A percentile compares a stretch with the other conserved stretches of the same genome.
Evolutionary conservation across 1,284 basidiomycete species (phyloP).

Genomic region (Crocinoboletus sp.): DNA sequence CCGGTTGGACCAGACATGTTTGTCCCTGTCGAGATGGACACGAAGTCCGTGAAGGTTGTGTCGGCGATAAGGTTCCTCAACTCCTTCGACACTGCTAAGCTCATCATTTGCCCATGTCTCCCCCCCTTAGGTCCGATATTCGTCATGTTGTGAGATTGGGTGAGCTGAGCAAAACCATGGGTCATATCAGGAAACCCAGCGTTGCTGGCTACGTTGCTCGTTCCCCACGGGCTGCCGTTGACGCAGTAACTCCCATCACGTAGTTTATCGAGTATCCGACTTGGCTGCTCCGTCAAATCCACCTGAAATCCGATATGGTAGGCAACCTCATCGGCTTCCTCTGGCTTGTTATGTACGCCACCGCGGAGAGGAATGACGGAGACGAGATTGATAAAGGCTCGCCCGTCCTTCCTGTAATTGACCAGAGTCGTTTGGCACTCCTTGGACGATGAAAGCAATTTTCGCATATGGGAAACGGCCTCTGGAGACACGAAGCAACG

Average conservation of each 20-base stretch:
- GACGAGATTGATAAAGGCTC: slow-evolving; percentile 85
- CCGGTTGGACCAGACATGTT: slow-evolving; percentile 27
- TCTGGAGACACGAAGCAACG: slow-evolving; percentile 66
- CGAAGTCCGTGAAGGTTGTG: slow-evolving; percentile 35
- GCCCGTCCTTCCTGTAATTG: slow-evolving; percentile 85
- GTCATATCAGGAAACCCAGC: background rate
- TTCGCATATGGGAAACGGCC: slow-evolving; percentile 67
- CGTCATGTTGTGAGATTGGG: slow-evolving; percentile 18
- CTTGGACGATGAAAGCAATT: slow-evolving; percentile 64
- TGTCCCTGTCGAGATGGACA: slow-evolving; percentile 33
- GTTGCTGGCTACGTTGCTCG: background rate
- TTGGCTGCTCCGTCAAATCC: slow-evolving; percentile 85
- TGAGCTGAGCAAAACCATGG: slow-evolving; percentile 11
- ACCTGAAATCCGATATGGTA: slow-evolving; percentile 94
- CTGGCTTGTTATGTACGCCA: slow-evolving; percentile 47
- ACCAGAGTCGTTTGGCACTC: slow-evolving; percentile 87
- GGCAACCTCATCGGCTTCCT: slow-evolving; percentile 57
- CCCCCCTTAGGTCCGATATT: slow-evolving; percentile 23
- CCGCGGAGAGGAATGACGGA: slow-evolving; percentile 79
- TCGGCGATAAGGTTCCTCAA: slow-evolving; percentile 38
- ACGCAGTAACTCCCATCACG: slow-evolving; percentile 70
- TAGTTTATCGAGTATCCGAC: slow-evolving; percentile 74
- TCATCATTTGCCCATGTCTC: slow-evolving; percentile 36
- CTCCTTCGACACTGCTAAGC: slow-evolving; percentile 38
- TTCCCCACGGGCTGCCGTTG: slow-evolving; percentile 39